Evolutionary conservation across 495 filamentous ascomycete species (phyloP).

Genomic region (Penicillium tannophilum): DNA sequence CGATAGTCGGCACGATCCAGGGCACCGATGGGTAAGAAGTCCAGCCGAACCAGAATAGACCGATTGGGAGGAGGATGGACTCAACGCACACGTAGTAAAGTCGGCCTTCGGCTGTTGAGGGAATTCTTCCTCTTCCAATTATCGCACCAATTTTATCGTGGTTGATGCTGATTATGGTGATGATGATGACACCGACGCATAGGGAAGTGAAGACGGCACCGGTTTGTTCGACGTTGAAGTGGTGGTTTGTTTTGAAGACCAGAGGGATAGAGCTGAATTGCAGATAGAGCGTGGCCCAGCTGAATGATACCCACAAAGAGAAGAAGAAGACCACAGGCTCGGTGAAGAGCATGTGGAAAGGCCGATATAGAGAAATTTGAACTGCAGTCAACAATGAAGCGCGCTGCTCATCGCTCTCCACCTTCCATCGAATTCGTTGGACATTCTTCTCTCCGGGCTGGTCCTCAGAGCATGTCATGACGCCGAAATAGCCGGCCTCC

Average conservation of each 20-base stretch:
- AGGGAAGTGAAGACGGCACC: slow-evolving; percentile 76
- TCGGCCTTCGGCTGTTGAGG: slow-evolving; percentile 69
- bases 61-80: slow-evolving; percentile 67
- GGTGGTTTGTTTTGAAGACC: slow-evolving; percentile 70
- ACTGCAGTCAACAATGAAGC: slow-evolving; percentile 72
- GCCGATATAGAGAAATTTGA: slow-evolving; percentile 69
- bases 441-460: slow-evolving; percentile 35
- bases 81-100: slow-evolving; percentile 84
- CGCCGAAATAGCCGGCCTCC: slow-evolving; percentile 62
- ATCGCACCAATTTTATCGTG: slow-evolving; percentile 59
- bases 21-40: slow-evolving; percentile 65
- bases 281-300: slow-evolving; percentile 88
- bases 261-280: slow-evolving; percentile 78
- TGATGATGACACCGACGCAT: slow-evolving; percentile 65
- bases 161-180: slow-evolving; percentile 73
- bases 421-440: slow-evolving; percentile 78
- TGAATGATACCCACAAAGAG: slow-evolving; percentile 86
- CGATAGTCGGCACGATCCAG: slow-evolving; percentile 78
- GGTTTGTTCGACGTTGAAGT: slow-evolving; percentile 66
- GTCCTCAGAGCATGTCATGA: slow-evolving; percentile 46
- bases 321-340: slow-evolving; percentile 97
- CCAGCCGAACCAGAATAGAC: slow-evolving; percentile 84
- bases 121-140: slow-evolving; percentile 37
- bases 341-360: slow-evolving; percentile 84
- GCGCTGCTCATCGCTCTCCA: slow-evolving; percentile 80